Evolutionary conservation across 495 filamentous ascomycete species (phyloP).

Genomic region (Apodospora peruviana): DNA sequence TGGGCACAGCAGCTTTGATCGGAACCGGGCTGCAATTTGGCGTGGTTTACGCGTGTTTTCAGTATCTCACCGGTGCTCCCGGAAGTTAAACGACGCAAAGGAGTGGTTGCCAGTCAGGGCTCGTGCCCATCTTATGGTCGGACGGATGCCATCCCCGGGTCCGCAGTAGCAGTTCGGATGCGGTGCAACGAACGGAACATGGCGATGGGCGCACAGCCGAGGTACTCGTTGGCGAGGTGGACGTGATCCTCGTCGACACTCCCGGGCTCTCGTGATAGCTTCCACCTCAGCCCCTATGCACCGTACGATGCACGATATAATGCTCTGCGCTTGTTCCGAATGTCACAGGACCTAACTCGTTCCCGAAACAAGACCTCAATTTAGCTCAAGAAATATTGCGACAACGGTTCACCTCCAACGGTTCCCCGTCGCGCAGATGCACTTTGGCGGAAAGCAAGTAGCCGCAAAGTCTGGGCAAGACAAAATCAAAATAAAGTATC

Average conservation of each 20-base stretch:
- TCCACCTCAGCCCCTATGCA: neutral
- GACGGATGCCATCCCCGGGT: conserved; percentile 1
- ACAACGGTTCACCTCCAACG: neutral
- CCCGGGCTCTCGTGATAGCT: neutral
- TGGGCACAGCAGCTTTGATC: neutral
- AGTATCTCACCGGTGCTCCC: neutral
- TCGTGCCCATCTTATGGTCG: conserved; percentile 8
- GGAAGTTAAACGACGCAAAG: neutral
- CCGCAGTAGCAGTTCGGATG: conserved; percentile 4
- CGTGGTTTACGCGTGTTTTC: neutral
- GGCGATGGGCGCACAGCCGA: conserved; percentile 5
- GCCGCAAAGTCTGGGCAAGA: neutral
- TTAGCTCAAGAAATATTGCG: neutral
- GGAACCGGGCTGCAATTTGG: neutral
- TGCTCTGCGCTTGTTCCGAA: conserved; percentile 1
- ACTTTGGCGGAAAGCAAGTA: neutral
- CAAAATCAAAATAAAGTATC: neutral
- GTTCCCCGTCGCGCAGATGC: neutral
- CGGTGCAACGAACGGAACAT: conserved; percentile 15
- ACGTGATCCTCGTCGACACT: neutral
- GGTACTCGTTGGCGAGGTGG: neutral
- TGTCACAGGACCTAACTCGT: neutral
- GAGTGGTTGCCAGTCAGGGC: neutral
- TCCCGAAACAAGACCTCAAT: conserved; percentile 1
- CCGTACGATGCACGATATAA: neutral